Base-by-base conservation (phyloP, 768 basidiomycete genomes). In the Lactarius vividus region DNA sequence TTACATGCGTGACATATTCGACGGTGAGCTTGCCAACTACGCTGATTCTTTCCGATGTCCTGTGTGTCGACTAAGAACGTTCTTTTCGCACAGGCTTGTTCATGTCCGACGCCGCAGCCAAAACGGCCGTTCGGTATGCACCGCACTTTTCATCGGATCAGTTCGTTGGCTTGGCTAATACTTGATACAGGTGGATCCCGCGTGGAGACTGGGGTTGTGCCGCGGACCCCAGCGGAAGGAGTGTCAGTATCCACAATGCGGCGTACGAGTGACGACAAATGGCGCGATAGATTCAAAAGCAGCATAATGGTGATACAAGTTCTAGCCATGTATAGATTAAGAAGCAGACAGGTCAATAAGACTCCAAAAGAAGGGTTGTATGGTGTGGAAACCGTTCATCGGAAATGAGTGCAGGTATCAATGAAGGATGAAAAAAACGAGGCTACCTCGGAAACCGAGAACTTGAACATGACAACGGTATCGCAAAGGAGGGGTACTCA, bases 161-260 rank as follows among this genome's bases (percentile, higher is more conserved):
- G 4, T 4, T 62, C 20, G 54, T 26, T 26, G 49, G 49, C 49
- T 23, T 16, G 31, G 29, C 57, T 65, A 28, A 62, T 44, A 23
- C 46, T 16, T 28, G 2, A 18, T 42, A 31, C 75, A 91, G 91
- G 69, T 96, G 94, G 95, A 89, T 95, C 76, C 95, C 95, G 57
- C 88, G 93, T 72, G 91, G 88, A 63, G 96, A 98, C 76, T 99
- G 96, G 96, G 96, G 96, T 63, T 97, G 96, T 74, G 82, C 92
- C 3, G 79, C 92, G 35, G 97, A 99, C 76, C 97, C 97, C 35
- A 95, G 93, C 69, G 97, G 97, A 35, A 83, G 97, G 58, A 94
- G 92, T 69, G 96, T 98, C 74, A 89, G 85, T 77, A 98, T 98
- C 72, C 97, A 99, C 83, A 92, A 89, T 72, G 88, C 93, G 57